Evolutionary conservation across 768 basidiomycete species (phyloP).

Genomic region (Leccinum subgranulosum): DNA sequence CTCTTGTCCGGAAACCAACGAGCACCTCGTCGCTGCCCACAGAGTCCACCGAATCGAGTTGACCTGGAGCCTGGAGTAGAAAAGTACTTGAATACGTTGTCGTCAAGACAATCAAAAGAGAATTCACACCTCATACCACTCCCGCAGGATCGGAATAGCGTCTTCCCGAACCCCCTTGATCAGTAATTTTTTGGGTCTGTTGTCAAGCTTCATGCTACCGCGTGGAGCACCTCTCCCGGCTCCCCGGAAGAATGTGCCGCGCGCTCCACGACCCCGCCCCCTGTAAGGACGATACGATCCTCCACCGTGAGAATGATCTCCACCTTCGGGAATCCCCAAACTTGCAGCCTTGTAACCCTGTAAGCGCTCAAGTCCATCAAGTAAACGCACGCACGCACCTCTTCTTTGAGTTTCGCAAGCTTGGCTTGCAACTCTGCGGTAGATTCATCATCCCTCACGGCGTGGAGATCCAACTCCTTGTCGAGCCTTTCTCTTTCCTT

Average conservation of each 20-base stretch:
- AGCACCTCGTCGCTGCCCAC: slow-evolving; percentile 56
- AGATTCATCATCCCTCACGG: slow-evolving; percentile 42
- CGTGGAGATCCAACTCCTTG: slow-evolving; percentile 73
- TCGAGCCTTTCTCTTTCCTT: slow-evolving; percentile 69
- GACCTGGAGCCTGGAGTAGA: slow-evolving; percentile 54
- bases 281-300: slow-evolving; percentile 63
- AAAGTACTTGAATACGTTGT: slow-evolving; percentile 5
- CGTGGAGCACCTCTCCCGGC: slow-evolving; percentile 65
- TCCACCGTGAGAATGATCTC: slow-evolving; percentile 34
- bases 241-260: slow-evolving; percentile 57
- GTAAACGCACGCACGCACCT: slow-evolving; percentile 47
- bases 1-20: slow-evolving; percentile 68
- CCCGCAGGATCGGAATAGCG: slow-evolving; percentile 59
- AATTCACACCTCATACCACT: slow-evolving; percentile 75
- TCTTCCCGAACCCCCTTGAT: slow-evolving; percentile 63
- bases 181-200: slow-evolving; percentile 77
- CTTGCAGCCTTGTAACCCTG: slow-evolving; percentile 57
- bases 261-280: slow-evolving; percentile 58
- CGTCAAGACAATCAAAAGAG: background rate
- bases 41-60: slow-evolving; percentile 61
- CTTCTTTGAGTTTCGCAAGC: slow-evolving; percentile 72
- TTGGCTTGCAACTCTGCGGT: slow-evolving; percentile 73
- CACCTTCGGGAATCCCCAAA: slow-evolving; percentile 59
- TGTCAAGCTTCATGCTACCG: slow-evolving; percentile 84
- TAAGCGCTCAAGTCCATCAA: slow-evolving; percentile 7